Conservation (phyloP, 371 early-diverging fungal genomes). For the Syncephalastrum sp. region DNA sequence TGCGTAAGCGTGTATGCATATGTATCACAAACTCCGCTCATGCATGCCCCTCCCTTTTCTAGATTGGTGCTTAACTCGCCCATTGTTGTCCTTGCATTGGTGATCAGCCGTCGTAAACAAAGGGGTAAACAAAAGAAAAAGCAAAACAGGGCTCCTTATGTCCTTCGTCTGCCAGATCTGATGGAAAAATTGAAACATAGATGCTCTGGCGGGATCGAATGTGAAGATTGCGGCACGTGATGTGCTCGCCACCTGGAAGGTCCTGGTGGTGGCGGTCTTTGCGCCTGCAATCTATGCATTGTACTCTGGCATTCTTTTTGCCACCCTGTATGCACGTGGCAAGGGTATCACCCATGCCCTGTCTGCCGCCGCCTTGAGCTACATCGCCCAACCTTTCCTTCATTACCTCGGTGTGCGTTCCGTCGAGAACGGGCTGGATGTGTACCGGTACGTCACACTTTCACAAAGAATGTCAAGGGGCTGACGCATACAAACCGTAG, state of each 20-base stretch:
- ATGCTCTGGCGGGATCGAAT: slow-evolving; percentile 74
- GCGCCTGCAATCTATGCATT: slow-evolving; percentile 62
- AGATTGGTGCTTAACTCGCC: slow-evolving; percentile 66
- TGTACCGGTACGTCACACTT: slow-evolving; percentile 38
- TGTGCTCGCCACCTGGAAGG: slow-evolving; percentile 89
- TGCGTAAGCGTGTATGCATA: slow-evolving; percentile 31
- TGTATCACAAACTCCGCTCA: not conserved
- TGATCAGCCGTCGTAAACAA: slow-evolving; percentile 62
- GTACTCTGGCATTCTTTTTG: slow-evolving; percentile 45
- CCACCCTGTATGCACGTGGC: slow-evolving; percentile 17
- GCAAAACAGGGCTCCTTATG: not conserved
- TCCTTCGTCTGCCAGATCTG: not conserved
- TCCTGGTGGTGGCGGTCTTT: slow-evolving; percentile 62
- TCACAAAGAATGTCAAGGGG: not conserved
- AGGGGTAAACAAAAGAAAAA: slow-evolving; percentile 26
- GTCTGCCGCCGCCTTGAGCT: slow-evolving; percentile 17
- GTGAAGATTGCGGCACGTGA: slow-evolving; percentile 87
- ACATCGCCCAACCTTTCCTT: slow-evolving; percentile 49
- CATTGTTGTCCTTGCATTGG: slow-evolving; percentile 53
- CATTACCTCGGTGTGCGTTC: slow-evolving; percentile 52
- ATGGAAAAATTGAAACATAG: slow-evolving; percentile 19
- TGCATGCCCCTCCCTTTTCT: slow-evolving; percentile 14
- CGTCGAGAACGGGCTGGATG: slow-evolving; percentile 62
- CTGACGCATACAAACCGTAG: slow-evolving; percentile 5
- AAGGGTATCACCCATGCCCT: slow-evolving; percentile 1